These are phyloP conservation scores for Penicillium rolfsii DNA, from an alignment of 2,329 filamentous ascomycete genomes.

Conservation along the genomic window DNA sequence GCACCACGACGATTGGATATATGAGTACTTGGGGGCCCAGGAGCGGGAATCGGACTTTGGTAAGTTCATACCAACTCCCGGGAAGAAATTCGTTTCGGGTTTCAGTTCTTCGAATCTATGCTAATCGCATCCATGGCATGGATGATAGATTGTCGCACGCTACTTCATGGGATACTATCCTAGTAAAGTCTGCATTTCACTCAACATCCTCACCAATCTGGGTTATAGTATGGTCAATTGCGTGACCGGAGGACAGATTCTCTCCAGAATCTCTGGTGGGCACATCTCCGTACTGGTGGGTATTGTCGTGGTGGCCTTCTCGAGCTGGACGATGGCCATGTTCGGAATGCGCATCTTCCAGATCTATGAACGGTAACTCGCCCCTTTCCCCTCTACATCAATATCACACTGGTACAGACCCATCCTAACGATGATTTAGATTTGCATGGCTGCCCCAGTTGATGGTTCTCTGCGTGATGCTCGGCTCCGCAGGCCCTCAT, in stretches of 20 bases:
- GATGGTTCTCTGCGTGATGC: slow-evolving; percentile 45
- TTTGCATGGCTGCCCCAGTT: slow-evolving; percentile 49
- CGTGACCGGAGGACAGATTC: slow-evolving; percentile 50
- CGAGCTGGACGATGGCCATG: slow-evolving; percentile 41
- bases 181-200: slow-evolving; percentile 43
- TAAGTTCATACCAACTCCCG: slow-evolving; percentile 22
- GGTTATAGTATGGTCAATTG: slow-evolving; percentile 50
- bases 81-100: too few relatives aligned
- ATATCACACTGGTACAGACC: not conserved
- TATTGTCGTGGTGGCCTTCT: slow-evolving; percentile 42
- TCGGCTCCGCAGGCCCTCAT: slow-evolving; percentile 45
- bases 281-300: slow-evolving; percentile 45
- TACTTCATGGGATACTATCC: slow-evolving; percentile 52
- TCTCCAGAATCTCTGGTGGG: slow-evolving; percentile 46
- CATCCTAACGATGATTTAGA: slow-evolving; percentile 20
- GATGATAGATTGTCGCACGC: slow-evolving; percentile 42
- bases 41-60: slow-evolving; percentile 50
- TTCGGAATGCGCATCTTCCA: slow-evolving; percentile 50
- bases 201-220: slow-evolving; percentile 49
- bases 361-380: slow-evolving; percentile 46
- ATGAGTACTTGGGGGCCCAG: slow-evolving; percentile 48
- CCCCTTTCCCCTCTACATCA: not conserved
- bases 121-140: slow-evolving; percentile 13
- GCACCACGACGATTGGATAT: slow-evolving; percentile 42
- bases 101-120: not conserved